Evolutionary conservation across 768 basidiomycete species (phyloP).

Genomic region (Pholiota molesta): DNA sequence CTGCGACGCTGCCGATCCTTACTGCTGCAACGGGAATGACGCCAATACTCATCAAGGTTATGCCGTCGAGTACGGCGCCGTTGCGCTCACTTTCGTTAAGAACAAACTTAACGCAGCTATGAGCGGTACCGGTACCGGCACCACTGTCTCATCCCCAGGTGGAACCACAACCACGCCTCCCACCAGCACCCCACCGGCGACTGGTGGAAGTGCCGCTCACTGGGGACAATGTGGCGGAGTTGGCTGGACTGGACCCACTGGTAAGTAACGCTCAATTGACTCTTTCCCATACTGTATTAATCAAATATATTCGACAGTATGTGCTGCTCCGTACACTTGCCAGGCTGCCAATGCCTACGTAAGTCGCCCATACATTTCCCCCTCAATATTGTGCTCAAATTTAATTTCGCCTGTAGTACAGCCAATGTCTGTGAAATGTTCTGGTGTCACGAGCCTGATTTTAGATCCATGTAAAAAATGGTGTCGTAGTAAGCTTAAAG

Average conservation of each 20-base stretch:
- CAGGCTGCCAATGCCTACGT: constrained; percentile 18
- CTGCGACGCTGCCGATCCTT: constrained; percentile 37
- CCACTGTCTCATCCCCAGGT: constrained; percentile 1
- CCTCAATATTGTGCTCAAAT: neutral
- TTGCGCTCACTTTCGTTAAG: too few species aligned
- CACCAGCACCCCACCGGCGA: neutral
- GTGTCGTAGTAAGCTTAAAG: too few species aligned
- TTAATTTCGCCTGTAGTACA: constrained; percentile 8
- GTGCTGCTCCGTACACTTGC: constrained; percentile 22
- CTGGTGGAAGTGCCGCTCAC: constrained; percentile 20
- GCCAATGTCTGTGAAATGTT: constrained; percentile 19
- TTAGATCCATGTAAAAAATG: too few species aligned
- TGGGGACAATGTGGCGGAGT: constrained; percentile 26
- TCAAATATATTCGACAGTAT: constrained; percentile 1
- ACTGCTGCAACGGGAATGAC: constrained; percentile 36
- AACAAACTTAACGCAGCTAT: too few species aligned
- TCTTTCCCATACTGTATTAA: neutral
- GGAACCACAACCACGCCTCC: constrained; percentile 25
- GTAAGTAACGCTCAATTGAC: neutral
- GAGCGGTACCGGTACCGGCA: too few species aligned
- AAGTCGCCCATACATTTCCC: neutral
- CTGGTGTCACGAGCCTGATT: too few species aligned
- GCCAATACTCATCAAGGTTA: neutral
- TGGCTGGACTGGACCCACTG: constrained; percentile 24
- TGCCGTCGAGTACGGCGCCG: too few species aligned